Evolutionary conservation across 495 filamentous ascomycete genomes (phyloP), one percentile per base, ranked within the genome.

Genomic region (Haplographium delicatum): DNA sequence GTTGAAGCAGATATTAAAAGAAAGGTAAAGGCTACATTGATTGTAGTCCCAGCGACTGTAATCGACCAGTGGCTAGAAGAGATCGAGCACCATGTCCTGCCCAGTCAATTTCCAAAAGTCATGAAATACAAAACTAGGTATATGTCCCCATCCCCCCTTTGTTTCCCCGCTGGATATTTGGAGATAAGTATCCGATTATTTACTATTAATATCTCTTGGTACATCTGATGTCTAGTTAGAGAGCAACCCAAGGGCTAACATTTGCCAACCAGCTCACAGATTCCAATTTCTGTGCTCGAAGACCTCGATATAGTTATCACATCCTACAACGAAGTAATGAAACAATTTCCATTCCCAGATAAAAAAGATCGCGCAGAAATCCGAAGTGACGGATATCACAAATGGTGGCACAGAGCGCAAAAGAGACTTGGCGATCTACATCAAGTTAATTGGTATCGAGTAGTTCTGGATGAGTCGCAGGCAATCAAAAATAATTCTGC

Each of bases 401-500:
- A 42, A 3, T 61, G 58, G 58, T 40, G 30, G 49, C 35, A 27
- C 65, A 94, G 91, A 59, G 87, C 93, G 30, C 68, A 91, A 35
- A 71, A 75, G 34, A 88, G 95, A 57, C 75, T 81, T n/a, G 70
- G 82, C 13, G 86, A 87, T 61, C 69, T 98, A 16, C 51, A 53
- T 44, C 13, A 43, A 22, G 38, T 60, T 37, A 38, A 89, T 61
- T 98, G 93, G 93, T 96, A 88, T 63, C 86, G 93, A n/a, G 80
- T 96, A 54, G 89, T 98, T 35, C 76, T 97, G 11, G 93, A 98
- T 53, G 93, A 98, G 69, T 91, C 93, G 2, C 81, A 85, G 46
- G 54, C 58, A 0, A 88, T 88, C 58, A 86, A 84, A 41, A 87
- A 87, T 51, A 62, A 68, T 19, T 40, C 58, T 4, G 56, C 60